Base-by-base conservation (phyloP, 2,329 filamentous ascomycete genomes). In the Ilyonectria mors-panacis region DNA sequence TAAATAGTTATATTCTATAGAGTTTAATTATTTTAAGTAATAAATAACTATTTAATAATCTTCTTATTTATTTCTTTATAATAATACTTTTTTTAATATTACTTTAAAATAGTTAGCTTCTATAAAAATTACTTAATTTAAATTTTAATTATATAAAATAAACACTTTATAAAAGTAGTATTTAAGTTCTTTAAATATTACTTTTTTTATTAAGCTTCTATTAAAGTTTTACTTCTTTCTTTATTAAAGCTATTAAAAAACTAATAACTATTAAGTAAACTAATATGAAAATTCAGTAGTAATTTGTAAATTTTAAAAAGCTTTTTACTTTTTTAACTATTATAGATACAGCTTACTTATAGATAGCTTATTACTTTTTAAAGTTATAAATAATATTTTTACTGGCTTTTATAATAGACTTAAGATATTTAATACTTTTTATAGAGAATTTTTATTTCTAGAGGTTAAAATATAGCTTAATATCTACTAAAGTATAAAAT, bases 231-330 rank as follows among this genome's bases (percentile, higher is more conserved):
- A 48, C 30, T 23, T 12, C 19, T 37, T 47, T 21, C 12, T 35
- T 48, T 33, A 17, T 28, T 10, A 48, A 17, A 15, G 19, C 21
- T 21, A 6, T 35, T n/a, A 59, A 26, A 17, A 19, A n/a, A 3
- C 13, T 35, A 21, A 48, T 23, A 30, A 59, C 19, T 28, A 12
- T 15, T 13, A n/a, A 30, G 30, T 33, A 59, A 2, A 35, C 33
- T 19, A 6, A 2, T 6, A 59, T 59, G 48, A 59, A 59, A 13
- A 33, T 47, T 1, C 35, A 59, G 35, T 59, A 59, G 15, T 33
- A 59, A 26, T 47, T 59, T 13, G 19, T 35, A 48, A 59, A 47
- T 2, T 28, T 17, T 48, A 59, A 12, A 13, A 59, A 48, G n/a
- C 56, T 59, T 37, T 48, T 33, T 35, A 59, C 28, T 13, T 15